Evolutionary conservation across 345 rosid species (phyloP).

Genomic region (Brassica rapa): DNA sequence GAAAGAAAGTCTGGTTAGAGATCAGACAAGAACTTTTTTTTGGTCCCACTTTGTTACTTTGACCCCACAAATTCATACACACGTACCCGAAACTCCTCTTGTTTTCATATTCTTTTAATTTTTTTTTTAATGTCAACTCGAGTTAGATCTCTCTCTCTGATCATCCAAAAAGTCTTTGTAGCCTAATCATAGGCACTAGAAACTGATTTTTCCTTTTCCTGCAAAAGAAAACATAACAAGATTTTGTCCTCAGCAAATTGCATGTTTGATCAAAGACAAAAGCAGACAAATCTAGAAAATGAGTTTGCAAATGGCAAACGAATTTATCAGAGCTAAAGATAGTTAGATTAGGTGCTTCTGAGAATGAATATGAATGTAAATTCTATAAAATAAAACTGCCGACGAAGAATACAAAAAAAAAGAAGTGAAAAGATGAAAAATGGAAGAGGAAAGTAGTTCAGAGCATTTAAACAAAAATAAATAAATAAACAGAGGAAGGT

Average conservation of each 20-base stretch:
- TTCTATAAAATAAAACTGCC: not conserved
- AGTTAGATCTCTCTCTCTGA: constrained; percentile 27
- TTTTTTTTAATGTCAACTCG: constrained; percentile 14
- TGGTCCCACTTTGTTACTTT: constrained; percentile 37
- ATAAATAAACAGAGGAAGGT: constrained; percentile 47
- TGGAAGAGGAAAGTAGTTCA: constrained; percentile 57
- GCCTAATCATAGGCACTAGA: constrained; percentile 36
- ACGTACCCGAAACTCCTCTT: constrained; percentile 10
- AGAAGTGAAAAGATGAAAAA: constrained; percentile 36
- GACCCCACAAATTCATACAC: constrained; percentile 36
- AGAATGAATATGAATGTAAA: not conserved
- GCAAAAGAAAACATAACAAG: constrained; percentile 32
- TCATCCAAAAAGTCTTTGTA: constrained; percentile 34
- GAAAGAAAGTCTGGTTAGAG: constrained; percentile 21
- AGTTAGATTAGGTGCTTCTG: constrained; percentile 16
- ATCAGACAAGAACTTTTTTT: constrained; percentile 40
- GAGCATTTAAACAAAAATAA: constrained; percentile 48
- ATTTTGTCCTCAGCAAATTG: constrained; percentile 29
- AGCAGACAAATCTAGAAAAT: constrained; percentile 36
- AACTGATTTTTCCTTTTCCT: constrained; percentile 5
- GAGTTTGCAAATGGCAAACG: constrained; percentile 16
- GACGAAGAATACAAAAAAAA: constrained; percentile 25
- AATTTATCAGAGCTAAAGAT: not conserved
- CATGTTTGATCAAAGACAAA: constrained; percentile 27
- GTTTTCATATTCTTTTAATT: not conserved